A percentile compares a stretch with the other conserved stretches of the same genome.
phyloP scores from a whole-genome alignment of 257 asterid genomes.

The Capsicum rhomboideum region DNA sequence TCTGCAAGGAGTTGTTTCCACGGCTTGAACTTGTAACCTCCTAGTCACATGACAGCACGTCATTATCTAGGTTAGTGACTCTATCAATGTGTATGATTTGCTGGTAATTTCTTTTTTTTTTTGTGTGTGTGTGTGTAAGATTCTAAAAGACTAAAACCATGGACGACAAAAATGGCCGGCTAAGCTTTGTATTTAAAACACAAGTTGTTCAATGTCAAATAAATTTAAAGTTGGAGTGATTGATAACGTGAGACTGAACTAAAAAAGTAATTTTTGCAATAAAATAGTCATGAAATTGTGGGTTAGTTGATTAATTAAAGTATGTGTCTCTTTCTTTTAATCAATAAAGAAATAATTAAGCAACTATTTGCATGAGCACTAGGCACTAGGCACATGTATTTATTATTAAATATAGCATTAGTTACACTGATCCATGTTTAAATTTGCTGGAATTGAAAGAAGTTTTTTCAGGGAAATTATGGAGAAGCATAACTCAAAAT shows the following conservation, averaged over 20 bases:
- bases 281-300: constrained; percentile 1
- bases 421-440: background rate
- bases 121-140: too few relatives aligned
- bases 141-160: too few relatives aligned
- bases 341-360: background rate
- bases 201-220: background rate
- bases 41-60: too few relatives aligned
- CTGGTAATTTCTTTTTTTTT: too few relatives aligned
- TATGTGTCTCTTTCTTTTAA: background rate
- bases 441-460: background rate
- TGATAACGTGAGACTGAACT: background rate
- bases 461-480: background rate
- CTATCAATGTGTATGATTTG: too few relatives aligned
- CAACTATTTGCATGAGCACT: background rate
- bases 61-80: too few relatives aligned
- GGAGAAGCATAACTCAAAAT: constrained; percentile 15
- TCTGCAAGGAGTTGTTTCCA: too few relatives aligned
- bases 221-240: background rate
- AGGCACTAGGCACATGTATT: background rate
- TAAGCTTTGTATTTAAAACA: background rate
- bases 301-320: constrained; percentile 19
- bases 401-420: background rate
- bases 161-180: background rate
- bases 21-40: too few relatives aligned
- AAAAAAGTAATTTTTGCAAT: background rate